These are phyloP conservation scores for Trametes villosa DNA, from an alignment of 768 basidiomycete genomes.

Conservation along the genomic window DNA sequence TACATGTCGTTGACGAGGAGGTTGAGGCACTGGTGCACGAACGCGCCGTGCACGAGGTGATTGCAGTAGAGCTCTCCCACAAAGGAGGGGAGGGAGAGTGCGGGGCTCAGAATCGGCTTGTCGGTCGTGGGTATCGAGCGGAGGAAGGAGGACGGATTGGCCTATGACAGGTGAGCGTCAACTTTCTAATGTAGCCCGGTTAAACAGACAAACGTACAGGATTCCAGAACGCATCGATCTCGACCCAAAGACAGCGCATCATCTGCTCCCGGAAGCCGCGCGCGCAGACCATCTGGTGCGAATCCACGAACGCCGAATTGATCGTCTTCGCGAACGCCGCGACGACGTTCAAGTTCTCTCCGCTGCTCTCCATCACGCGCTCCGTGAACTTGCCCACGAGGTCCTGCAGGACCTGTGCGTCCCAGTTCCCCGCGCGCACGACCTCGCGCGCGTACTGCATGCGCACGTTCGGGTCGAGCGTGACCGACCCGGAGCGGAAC, in stretches of 20 bases:
- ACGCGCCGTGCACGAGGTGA: not conserved
- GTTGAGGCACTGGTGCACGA: conserved; percentile 11
- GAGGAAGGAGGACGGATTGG: not conserved
- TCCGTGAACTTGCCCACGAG: conserved; percentile 13
- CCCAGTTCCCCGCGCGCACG: conserved; percentile 16
- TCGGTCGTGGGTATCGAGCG: not conserved
- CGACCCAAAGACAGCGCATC: not conserved
- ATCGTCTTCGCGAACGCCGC: conserved; percentile 14
- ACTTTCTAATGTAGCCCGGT: not conserved
- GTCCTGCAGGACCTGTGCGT: conserved; percentile 4
- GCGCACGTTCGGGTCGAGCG: not conserved
- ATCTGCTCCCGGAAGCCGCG: conserved; percentile 4
- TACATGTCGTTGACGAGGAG: conserved; percentile 9
- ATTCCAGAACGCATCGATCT: conserved; percentile 20
- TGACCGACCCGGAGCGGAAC: conserved; percentile 12
- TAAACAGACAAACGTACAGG: conserved; percentile 6
- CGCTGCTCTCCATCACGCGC: conserved; percentile 12
- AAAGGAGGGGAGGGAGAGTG: conserved; percentile 9
- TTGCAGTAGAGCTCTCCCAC: conserved; percentile 17
- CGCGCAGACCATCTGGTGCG: not conserved
- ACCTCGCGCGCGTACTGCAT: conserved; percentile 8
- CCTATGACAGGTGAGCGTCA: not conserved
- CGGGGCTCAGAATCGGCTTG: not conserved
- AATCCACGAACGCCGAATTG: not conserved
- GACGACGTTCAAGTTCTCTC: not conserved